A percentile compares a stretch with the other conserved stretches of the same genome.
phyloP scores from a whole-genome alignment of 306 rosid species.

The Glycyrrhiza uralensis region DNA sequence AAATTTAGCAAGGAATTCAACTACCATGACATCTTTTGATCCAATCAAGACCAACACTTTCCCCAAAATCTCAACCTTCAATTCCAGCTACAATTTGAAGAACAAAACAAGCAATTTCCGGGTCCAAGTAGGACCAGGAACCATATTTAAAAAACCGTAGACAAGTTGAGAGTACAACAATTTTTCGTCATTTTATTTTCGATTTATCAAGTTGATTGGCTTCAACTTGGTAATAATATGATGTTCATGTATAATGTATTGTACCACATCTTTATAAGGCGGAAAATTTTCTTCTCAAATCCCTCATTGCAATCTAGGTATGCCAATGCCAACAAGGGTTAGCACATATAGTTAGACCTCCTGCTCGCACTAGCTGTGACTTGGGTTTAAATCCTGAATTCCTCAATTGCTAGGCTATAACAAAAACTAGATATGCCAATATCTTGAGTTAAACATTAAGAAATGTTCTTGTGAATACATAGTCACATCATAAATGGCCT shows the following conservation, averaged over 20 bases:
- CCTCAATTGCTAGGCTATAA: too few species aligned
- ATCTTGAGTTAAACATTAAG: too few species aligned
- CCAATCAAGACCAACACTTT: slow-evolving; percentile 1
- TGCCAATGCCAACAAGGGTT: too few species aligned
- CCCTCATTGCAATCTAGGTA: too few species aligned
- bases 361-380: too few species aligned
- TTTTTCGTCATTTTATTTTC: neutral
- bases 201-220: neutral
- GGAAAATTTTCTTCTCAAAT: neutral
- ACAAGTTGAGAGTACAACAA: neutral
- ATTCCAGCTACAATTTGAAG: neutral
- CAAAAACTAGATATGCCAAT: too few species aligned
- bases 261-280: neutral
- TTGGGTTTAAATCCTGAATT: too few species aligned
- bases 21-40: neutral
- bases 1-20: slow-evolving; percentile 25
- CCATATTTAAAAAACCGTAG: neutral
- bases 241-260: neutral
- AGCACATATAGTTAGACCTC: too few species aligned
- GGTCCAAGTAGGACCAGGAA: neutral
- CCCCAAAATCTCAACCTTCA: neutral
- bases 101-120: neutral
- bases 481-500: too few species aligned
- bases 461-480: too few species aligned
- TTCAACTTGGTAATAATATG: neutral